Evolutionary conservation across 306 rosid genomes (phyloP), one percentile per base, ranked within the genome.

Genomic region (Crotalaria pallida): DNA sequence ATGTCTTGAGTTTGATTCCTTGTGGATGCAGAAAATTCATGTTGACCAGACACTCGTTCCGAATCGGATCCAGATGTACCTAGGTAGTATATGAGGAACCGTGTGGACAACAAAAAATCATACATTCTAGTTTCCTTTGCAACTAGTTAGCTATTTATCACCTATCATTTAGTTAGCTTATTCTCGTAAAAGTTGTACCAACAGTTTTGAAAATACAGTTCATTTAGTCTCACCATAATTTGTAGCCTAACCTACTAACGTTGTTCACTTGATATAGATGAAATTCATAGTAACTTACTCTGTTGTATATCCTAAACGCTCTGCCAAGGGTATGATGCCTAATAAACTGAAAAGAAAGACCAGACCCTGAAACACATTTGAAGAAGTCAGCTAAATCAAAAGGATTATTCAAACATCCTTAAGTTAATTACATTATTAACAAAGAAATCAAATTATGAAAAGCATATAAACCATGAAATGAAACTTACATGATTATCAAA

Each of bases 291-390:
- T 58, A 52, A 65, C 87, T 73, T 83, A 89, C 96, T 89, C 92
- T 0, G 96, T 87, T 26, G 96, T 82, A 79, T 84, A 89, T 23
- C 92, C 88, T 60, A 89, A 84, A 48, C 92, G 96, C 84, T 86
- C 92, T 2, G 96, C 96, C 70, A 86, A 69, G 45, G 96, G 96
- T 40, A 81, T 77, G 69, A 84, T 86, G 38, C 96, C 96, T 82
- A 89, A 77, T 69, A 89, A 69, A 62, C 89, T 84, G 24, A 86
- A 77, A 59, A 84, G 60, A 73, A 89, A 86, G 65, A 89, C 96
- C 92, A 79, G 84, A 22, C 88, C 91, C 96, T 89, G 78, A 18
- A 69, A 76, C 71, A 53, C 71, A 75, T 19, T 34, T 31, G 36
- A 36, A 65, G 24, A 43, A 40, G 3, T 27, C 7, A 53, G 6